phyloP scores from a whole-genome alignment of 768 basidiomycete genomes.

The Trametes cingulata region DNA sequence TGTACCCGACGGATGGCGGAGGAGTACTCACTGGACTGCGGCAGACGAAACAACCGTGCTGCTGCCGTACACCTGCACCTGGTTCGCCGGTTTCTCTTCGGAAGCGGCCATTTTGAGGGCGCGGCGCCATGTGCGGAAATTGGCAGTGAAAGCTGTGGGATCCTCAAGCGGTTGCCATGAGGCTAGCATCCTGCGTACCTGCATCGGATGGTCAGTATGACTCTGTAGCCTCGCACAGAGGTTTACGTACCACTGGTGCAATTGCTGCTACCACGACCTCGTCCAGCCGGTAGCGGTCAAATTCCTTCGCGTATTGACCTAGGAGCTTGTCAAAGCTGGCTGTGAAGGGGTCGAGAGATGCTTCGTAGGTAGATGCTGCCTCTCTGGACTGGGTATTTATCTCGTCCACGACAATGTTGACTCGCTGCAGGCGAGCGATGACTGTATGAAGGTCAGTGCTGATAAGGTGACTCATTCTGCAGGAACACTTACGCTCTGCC shows the following conservation, averaged over 20 bases:
- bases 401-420: constrained; percentile 74
- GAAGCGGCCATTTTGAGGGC: constrained; percentile 60
- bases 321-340: constrained; percentile 73
- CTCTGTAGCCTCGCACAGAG: neutral
- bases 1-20: neutral
- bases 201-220: constrained; percentile 7
- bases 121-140: constrained; percentile 68
- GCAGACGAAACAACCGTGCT: constrained; percentile 35
- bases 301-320: constrained; percentile 69
- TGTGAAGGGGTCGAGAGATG: constrained; percentile 72
- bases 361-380: constrained; percentile 63
- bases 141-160: constrained; percentile 63
- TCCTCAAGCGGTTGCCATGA: constrained; percentile 84
- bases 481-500: constrained; percentile 60
- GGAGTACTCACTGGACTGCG: constrained; percentile 41
- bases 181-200: constrained; percentile 70
- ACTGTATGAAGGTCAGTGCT: constrained; percentile 45
- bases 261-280: constrained; percentile 94
- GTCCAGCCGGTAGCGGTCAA: constrained; percentile 77
- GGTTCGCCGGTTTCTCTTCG: constrained; percentile 44
- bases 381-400: constrained; percentile 68
- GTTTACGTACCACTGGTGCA: constrained; percentile 61
- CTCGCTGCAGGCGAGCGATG: constrained; percentile 72
- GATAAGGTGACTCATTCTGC: neutral
- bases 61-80: constrained; percentile 62